phyloP scores from a whole-genome alignment of 2,329 filamentous ascomycete species.

The Chaetomiaceae sp. region DNA sequence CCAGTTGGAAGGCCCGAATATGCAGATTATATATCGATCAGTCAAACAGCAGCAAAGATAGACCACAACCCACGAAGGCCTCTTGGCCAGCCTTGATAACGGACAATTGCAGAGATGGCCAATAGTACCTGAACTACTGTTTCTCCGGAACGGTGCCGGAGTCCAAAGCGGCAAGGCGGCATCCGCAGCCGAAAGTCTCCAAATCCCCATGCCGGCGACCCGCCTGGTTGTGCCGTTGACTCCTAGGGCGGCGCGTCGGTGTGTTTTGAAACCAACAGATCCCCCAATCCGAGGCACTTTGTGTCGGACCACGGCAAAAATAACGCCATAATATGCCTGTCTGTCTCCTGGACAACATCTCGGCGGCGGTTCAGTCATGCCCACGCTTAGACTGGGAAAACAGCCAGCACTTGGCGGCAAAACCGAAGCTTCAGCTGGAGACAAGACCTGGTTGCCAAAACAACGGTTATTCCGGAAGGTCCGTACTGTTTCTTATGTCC shows the following conservation, averaged over 20 bases:
- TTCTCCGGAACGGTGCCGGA: too few relatives aligned
- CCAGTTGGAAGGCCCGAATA: constrained; percentile 5
- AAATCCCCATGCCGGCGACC: neutral
- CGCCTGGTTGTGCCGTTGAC: constrained; percentile 14
- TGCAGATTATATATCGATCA: neutral
- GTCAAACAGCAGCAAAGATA: neutral
- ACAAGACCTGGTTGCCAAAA: constrained; percentile 2
- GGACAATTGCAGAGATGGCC: too few relatives aligned
- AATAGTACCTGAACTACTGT: too few relatives aligned
- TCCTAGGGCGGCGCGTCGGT: constrained; percentile 7
- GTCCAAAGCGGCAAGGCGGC: too few relatives aligned
- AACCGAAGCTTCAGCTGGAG: constrained; percentile 1
- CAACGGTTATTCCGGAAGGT: constrained; percentile 8
- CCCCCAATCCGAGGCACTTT: constrained; percentile 11
- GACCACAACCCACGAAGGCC: too few relatives aligned
- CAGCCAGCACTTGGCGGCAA: neutral
- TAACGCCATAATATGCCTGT: neutral
- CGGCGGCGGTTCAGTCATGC: neutral
- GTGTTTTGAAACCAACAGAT: constrained; percentile 18
- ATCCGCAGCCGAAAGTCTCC: neutral
- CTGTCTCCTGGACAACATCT: neutral
- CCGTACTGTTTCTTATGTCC: constrained; percentile 1
- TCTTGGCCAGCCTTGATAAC: too few relatives aligned
- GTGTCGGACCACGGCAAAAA: constrained; percentile 10
- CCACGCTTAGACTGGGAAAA: neutral